A percentile compares a stretch with the other conserved stretches of the same genome.
phyloP scores from a whole-genome alignment of 169 alveolate genomes.

The Eimeria brunetti region DNA sequence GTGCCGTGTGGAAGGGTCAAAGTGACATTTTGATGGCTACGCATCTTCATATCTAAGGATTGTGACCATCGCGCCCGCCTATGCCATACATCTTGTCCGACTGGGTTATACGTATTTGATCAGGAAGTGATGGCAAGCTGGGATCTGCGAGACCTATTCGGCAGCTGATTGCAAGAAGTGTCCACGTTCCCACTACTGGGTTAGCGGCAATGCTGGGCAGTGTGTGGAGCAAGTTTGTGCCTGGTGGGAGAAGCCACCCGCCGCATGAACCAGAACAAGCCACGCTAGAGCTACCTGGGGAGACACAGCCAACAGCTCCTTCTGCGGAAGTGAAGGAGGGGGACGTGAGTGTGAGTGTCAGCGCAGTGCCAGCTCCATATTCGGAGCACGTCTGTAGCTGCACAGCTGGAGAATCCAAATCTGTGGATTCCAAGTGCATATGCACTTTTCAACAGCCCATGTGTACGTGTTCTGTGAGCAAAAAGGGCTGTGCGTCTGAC shows the following conservation, averaged over 20 bases:
- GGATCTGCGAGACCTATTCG: background rate
- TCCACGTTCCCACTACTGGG: background rate
- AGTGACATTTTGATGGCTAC: background rate
- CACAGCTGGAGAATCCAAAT: background rate
- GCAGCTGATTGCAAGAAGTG: background rate
- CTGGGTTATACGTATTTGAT: background rate
- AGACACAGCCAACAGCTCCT: background rate
- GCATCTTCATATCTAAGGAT: background rate
- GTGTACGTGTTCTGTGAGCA: background rate
- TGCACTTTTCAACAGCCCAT: background rate
- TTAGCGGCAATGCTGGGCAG: constrained; percentile 28
- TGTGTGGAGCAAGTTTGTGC: constrained; percentile 51
- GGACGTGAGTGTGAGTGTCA: background rate
- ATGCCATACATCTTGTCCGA: background rate
- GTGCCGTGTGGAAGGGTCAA: background rate
- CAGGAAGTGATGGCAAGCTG: background rate
- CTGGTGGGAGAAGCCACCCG: constrained; percentile 6
- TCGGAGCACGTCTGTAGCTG: constrained; percentile 19
- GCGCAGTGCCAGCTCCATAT: background rate
- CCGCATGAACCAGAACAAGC: background rate
- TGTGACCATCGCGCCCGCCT: background rate
- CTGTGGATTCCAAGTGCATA: background rate
- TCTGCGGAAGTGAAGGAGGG: background rate
- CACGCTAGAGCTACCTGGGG: background rate
- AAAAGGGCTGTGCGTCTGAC: background rate